Base-by-base conservation (phyloP, 2,329 filamentous ascomycete genomes). In the Trichoderma atrobrunneum region DNA sequence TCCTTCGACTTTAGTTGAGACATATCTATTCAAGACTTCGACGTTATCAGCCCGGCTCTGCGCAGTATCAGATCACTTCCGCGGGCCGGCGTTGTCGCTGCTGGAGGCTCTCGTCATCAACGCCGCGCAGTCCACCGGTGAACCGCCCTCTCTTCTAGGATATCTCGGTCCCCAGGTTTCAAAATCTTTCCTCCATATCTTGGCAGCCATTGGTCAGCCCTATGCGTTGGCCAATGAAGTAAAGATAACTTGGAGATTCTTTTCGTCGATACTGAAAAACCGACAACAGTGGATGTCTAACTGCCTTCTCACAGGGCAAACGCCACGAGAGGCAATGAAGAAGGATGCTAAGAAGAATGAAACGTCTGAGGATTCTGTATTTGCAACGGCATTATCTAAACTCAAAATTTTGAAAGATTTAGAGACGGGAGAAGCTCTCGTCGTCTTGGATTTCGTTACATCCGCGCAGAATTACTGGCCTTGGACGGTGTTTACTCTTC, bases 281-380 rank as follows among this genome's bases (percentile, higher is more conserved):
- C 91, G 94, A 74, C 96, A 99, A 79, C 95, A 97, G 78, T 98
- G 95, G 93, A 93, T 99, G 84, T 93, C 95, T 0, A 93, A 97
- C 74, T 97, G 95, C 78, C 86, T 99, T 10, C 89, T 98, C 51
- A 98, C 94, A 7, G 96, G 95, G 26, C 92, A 91, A 78, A 94
- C 94, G 0, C 94, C 95, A 5, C 90, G 93, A 74, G 90, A 96
- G 76, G 88, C 92, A 6, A 84, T 94, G 77, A 89, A 89, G 74
- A 84, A 83, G 57, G 86, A 85, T 61, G 81, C 84, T 61, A 87
- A 87, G 75, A 83, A 87, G 32, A 83, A 86, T 16, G 84, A 86
- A 67, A 78, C 85, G 21, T 81, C 84, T 6, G 77, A 84, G 0
- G 84, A 89, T 74, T 92, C 94, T 0, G 88, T 97, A 34, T 87